These are phyloP conservation scores for Boletus insuetus DNA, from an alignment of 768 basidiomycete genomes.

Conservation along the genomic window DNA sequence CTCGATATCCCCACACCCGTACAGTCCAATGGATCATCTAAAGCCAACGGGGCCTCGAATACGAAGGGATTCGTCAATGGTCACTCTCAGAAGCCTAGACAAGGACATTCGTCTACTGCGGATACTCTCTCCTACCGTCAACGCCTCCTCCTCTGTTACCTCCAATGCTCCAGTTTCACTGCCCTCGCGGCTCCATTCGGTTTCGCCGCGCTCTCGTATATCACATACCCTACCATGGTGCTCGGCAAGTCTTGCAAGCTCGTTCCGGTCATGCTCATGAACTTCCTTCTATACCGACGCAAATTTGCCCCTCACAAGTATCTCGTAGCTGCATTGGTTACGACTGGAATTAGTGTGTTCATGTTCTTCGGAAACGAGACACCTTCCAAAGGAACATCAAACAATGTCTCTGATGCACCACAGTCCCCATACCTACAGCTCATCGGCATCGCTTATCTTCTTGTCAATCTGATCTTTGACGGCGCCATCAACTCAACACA, in stretches of 20 bases:
- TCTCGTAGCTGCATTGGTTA: constrained; percentile 91
- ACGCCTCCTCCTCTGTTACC: constrained; percentile 65
- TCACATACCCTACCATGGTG: constrained; percentile 98
- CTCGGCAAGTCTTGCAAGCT: constrained; percentile 99
- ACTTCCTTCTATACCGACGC: constrained; percentile 91
- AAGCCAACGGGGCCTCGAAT: constrained; percentile 23
- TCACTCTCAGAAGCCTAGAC: constrained; percentile 18
- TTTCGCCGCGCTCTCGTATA: constrained; percentile 91
- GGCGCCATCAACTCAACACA: constrained; percentile 95
- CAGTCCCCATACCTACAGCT: constrained; percentile 52
- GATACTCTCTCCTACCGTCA: constrained; percentile 36
- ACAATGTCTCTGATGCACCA: constrained; percentile 26
- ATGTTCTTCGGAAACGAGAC: constrained; percentile 80
- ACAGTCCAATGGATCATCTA: constrained; percentile 21
- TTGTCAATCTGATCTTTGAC: constrained; percentile 87
- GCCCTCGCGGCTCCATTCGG: constrained; percentile 94
- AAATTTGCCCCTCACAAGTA: constrained; percentile 94
- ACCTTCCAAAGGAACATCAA: constrained; percentile 36
- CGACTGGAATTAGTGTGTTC: constrained; percentile 86
- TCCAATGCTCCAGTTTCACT: constrained; percentile 85
- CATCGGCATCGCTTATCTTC: constrained; percentile 71
- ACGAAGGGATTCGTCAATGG: constrained; percentile 41
- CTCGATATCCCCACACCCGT: constrained; percentile 39
- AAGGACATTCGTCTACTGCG: constrained; percentile 27
- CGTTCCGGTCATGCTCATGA: constrained; percentile 98